phyloP scores from a whole-genome alignment of 176 grass and related monocot species.

The Olyra latifolia region DNA sequence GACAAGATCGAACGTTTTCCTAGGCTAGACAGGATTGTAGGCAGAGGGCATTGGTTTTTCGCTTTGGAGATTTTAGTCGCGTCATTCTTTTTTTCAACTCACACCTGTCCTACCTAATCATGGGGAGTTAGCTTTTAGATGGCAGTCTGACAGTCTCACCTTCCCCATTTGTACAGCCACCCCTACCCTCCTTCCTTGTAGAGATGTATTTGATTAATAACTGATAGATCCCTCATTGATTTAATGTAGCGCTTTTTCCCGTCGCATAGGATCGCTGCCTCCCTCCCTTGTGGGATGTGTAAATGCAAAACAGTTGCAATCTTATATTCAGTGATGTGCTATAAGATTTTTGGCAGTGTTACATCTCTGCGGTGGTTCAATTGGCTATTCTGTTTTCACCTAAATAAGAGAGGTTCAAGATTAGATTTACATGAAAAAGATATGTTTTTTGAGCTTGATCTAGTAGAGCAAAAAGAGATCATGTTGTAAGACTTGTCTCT shows the following conservation, averaged over 20 bases:
- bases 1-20: slow-evolving; percentile 81
- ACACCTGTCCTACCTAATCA: slow-evolving; percentile 47
- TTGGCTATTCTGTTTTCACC: slow-evolving; percentile 26
- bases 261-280: slow-evolving; percentile 10
- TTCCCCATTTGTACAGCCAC: slow-evolving; percentile 56
- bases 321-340: slow-evolving; percentile 26
- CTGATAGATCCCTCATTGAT: slow-evolving; percentile 55
- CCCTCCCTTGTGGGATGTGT: slow-evolving; percentile 28
- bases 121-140: slow-evolving; percentile 61
- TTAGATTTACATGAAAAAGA: not conserved
- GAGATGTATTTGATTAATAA: slow-evolving; percentile 68
- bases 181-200: slow-evolving; percentile 35
- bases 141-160: slow-evolving; percentile 53
- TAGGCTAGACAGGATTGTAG: slow-evolving; percentile 62
- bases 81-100: slow-evolving; percentile 70
- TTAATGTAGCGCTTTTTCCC: slow-evolving; percentile 48
- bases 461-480: not conserved
- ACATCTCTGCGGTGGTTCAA: not conserved
- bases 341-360: slow-evolving; percentile 30
- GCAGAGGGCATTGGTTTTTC: slow-evolving; percentile 35
- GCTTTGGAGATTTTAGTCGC: slow-evolving; percentile 50
- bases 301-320: slow-evolving; percentile 45
- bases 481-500: not conserved
- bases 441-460: not conserved
- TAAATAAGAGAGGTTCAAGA: not conserved